These are phyloP conservation scores for Dactylis glomerata DNA, from an alignment of 176 grass and related monocot genomes.

Conservation along the genomic window DNA sequence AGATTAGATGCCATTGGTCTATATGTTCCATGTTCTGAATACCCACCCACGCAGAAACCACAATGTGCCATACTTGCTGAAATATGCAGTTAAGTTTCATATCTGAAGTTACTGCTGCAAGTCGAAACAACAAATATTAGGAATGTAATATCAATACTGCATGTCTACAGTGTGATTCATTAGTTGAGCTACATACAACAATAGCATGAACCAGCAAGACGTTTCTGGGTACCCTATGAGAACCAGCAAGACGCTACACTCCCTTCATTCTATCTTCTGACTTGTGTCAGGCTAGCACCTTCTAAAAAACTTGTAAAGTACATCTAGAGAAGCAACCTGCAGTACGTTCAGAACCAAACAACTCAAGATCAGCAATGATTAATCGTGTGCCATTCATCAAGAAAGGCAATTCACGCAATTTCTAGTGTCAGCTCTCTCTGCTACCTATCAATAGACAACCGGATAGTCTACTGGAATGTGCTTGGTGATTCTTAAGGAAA, in stretches of 20 bases:
- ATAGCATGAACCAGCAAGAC: too few species aligned
- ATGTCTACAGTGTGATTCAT: too few species aligned
- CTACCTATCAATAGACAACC: neutral
- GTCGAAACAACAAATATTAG: too few species aligned
- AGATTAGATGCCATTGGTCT: too few species aligned
- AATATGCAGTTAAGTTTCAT: too few species aligned
- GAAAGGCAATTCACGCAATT: neutral
- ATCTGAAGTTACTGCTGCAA: too few species aligned
- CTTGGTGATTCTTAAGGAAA: neutral
- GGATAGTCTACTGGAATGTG: neutral
- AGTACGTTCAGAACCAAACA: constrained; percentile 2
- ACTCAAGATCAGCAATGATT: neutral
- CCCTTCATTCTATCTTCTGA: neutral
- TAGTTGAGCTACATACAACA: too few species aligned
- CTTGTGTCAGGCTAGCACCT: constrained; percentile 48
- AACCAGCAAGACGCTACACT: neutral
- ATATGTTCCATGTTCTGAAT: too few species aligned
- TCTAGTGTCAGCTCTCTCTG: neutral
- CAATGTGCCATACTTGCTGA: too few species aligned
- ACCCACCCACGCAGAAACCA: too few species aligned
- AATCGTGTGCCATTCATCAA: neutral
- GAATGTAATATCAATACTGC: too few species aligned
- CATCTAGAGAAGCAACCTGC: constrained; percentile 81
- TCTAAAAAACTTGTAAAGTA: constrained; percentile 81
- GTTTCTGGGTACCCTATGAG: too few species aligned